These are phyloP conservation scores for Ceratocystis lukuohia DNA, from an alignment of 2,329 filamentous ascomycete species.

Conservation along the genomic window DNA sequence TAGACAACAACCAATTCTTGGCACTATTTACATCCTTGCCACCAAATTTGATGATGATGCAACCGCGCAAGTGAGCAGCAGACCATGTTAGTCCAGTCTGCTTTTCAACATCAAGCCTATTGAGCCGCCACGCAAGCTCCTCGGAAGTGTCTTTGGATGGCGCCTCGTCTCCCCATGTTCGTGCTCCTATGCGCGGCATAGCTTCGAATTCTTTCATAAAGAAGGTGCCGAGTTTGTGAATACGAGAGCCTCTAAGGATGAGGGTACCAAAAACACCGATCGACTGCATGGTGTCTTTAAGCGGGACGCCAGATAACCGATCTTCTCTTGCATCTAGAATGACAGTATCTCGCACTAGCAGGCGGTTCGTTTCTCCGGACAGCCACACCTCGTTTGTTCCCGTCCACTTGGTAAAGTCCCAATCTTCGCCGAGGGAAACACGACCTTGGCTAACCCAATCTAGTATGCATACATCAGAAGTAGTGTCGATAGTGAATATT, in stretches of 20 bases:
- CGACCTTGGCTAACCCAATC: slow-evolving; percentile 94
- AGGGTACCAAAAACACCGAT: slow-evolving; percentile 73
- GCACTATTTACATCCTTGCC: slow-evolving; percentile 70
- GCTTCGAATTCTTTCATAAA: slow-evolving; percentile 67
- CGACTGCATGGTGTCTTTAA: slow-evolving; percentile 55
- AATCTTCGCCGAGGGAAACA: slow-evolving; percentile 72
- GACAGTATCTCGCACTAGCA: slow-evolving; percentile 77
- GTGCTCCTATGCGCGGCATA: slow-evolving; percentile 67
- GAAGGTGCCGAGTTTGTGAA: slow-evolving; percentile 53
- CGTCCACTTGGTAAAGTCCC: slow-evolving; percentile 67
- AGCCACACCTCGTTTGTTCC: slow-evolving; percentile 82
- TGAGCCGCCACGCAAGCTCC: slow-evolving; percentile 39
- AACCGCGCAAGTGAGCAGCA: slow-evolving; percentile 64
- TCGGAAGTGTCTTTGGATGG: slow-evolving; percentile 27
- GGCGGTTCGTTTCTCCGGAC: slow-evolving; percentile 28
- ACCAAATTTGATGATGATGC: slow-evolving; percentile 83
- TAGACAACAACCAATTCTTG: slow-evolving; percentile 61
- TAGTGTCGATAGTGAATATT: slow-evolving; percentile 50
- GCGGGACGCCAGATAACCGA: slow-evolving; percentile 29
- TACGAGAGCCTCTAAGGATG: slow-evolving; percentile 61
- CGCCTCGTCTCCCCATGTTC: slow-evolving; percentile 43
- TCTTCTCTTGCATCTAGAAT: slow-evolving; percentile 49
- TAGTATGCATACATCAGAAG: slow-evolving; percentile 59
- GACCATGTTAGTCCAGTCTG: slow-evolving; percentile 61
- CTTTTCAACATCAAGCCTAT: slow-evolving; percentile 45